Base-by-base conservation (phyloP, 106 monocot species). In the Dioscorea zingiberensis region DNA sequence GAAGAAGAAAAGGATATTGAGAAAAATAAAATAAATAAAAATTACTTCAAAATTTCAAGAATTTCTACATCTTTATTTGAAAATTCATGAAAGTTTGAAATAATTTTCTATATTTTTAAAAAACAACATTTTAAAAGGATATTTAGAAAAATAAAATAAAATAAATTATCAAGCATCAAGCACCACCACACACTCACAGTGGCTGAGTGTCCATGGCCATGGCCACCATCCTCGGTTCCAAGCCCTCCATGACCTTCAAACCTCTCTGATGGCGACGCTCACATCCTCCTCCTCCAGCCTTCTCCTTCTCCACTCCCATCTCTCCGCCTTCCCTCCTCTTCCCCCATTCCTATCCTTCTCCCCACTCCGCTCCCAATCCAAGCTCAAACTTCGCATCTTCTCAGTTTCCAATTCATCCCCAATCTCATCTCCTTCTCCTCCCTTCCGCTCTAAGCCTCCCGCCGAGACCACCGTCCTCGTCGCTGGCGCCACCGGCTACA, bases 401-500 rank as follows among this genome's bases (percentile, higher is more conserved):
- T 1, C 48, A 54, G 15, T 18, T 19, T 18, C 45, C 48, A 30
- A 21, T 21, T 17, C 49, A 27, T 12, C 27, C 19, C 59, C 56
- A 21, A 30, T 26, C 32, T 15, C 66, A 11, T 18, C 70, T 10
- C 16, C 78, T 24, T 11, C 63, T 8, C 70, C 21, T 15, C 70
- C 86, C 55, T 83, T 87, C 61, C 59, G 82, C 3, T 17, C 58
- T 51, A 76, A 54, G 26, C 46, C 76, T 23, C 84, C 84, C 6
- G 21, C 55, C 4, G 73, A 78, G 60, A 46, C 83, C 71, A 91
- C 66, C 58, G 72, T 91, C 22, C 76, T 95, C 27, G 87, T 91
- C 29, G 73, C 74, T 61, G 95, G 95, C 54, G 70, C 91, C 58
- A 95, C 95, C 19, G 95, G 91, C 58, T 91, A 95, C 80, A 95